Percentiles rank a stretch among this genome's conserved stretches.
phyloP scores from a whole-genome alignment of 73 alveolate species.

The Tetrahymena malaccensis region DNA sequence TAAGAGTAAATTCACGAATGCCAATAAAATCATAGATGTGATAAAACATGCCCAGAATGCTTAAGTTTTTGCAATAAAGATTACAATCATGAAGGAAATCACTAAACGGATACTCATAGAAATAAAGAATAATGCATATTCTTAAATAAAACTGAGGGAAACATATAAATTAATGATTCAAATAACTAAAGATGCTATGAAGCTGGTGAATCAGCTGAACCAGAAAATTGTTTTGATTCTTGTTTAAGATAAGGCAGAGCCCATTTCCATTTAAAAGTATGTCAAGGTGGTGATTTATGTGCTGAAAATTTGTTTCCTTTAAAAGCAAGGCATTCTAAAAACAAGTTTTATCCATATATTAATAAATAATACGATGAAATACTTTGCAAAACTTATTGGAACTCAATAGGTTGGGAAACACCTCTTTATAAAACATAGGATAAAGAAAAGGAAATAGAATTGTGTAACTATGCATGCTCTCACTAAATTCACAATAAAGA shows the following conservation, averaged over 20 bases:
- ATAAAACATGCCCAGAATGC: background rate
- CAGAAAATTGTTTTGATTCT: constrained; percentile 4
- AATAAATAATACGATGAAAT: constrained; percentile 2
- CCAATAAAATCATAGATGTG: background rate
- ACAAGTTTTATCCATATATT: background rate
- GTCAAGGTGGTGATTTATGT: constrained; percentile 1
- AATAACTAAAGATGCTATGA: background rate
- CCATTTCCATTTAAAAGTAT: constrained; percentile 19
- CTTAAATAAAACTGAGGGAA: background rate
- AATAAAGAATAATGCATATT: constrained; percentile 1
- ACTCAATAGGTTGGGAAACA: background rate
- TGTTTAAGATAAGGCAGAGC: constrained; percentile 26
- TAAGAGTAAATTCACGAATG: background rate
- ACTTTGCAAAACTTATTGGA: constrained; percentile 11
- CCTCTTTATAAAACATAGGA: background rate
- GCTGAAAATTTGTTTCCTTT: background rate
- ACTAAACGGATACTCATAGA: constrained; percentile 1
- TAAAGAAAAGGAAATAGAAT: background rate
- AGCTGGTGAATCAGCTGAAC: constrained; percentile 1
- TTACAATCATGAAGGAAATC: background rate
- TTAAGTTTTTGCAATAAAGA: background rate
- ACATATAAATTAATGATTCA: background rate
- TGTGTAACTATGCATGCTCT: constrained; percentile 8
- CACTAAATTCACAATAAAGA: background rate
- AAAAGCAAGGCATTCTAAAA: constrained; percentile 4